These are phyloP conservation scores for Globisporangium carolinianum DNA, from an alignment of 352 stramenopile genomes.

Conservation along the genomic window DNA sequence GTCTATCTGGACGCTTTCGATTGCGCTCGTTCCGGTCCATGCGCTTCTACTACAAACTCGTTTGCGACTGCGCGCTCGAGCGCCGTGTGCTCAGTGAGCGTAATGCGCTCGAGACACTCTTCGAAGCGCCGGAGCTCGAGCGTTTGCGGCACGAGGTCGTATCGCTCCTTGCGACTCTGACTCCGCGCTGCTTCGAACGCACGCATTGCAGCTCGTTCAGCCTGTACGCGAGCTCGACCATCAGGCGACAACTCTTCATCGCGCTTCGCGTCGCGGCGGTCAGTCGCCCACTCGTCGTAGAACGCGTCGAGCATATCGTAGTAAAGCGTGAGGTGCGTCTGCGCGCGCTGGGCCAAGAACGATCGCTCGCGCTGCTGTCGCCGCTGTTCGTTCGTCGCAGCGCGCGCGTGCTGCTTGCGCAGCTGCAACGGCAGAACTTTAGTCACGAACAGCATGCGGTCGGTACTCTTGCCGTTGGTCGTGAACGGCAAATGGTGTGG, in stretches of 20 bases:
- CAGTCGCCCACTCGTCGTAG: conserved; percentile 50
- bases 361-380: conserved; percentile 28
- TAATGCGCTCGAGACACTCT: conserved; percentile 45
- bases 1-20: no score
- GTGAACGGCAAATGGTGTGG: conserved; percentile 41
- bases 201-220: conserved; percentile 29
- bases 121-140: conserved; percentile 38
- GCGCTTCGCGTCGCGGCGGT: conserved; percentile 27
- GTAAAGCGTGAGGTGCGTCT: conserved; percentile 46
- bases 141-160: conserved; percentile 38
- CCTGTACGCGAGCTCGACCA: conserved; percentile 17
- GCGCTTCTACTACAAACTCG: conserved; percentile 5
- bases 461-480: conserved; percentile 55
- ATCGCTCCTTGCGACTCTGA: conserved; percentile 52
- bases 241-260: conserved; percentile 23
- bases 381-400: conserved; percentile 30
- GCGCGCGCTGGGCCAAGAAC: conserved; percentile 38
- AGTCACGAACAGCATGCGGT: conserved; percentile 54
- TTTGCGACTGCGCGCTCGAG: conserved; percentile 27
- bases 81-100: conserved; percentile 33
- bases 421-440: conserved; percentile 28
- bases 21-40: no score
- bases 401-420: conserved; percentile 25
- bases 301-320: conserved; percentile 57
- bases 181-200: conserved; percentile 31